Evolutionary conservation across 495 filamentous ascomycete genomes (phyloP), one percentile per base, ranked within the genome.

Genomic region (Pseudoneurospora amorphoporcata): DNA sequence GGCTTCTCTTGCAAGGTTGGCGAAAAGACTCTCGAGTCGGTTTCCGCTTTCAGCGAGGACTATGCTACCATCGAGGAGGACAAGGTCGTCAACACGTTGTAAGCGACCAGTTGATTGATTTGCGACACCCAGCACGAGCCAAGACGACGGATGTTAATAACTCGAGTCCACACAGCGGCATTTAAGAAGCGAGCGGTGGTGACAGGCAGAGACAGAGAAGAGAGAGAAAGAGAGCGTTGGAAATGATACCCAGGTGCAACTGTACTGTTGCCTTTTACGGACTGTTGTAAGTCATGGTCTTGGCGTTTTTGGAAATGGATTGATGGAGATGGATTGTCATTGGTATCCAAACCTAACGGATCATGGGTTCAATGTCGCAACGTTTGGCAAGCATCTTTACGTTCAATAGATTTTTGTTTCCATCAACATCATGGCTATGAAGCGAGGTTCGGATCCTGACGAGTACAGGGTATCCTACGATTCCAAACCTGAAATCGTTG

Each of bases 1-100:
- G 93, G 90, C 23, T 97, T 95, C 78, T 89, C 92, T 53, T 91
- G 90, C 58, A 90, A 91, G 73, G 88, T 89, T 68, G 88, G 92
- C 3, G 86, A 85, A 37, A 88, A 89, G 73, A 86, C 88, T n/a
- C 80, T 97, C 43, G 85, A 92, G 72, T 87, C 85, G 7, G 86
- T 97, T n/a, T 86, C 90, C 69, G 86, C 88, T 0, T 84, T 87
- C 82, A 90, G 91, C 39, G 78, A 89, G 70, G 91, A 91, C 79
- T 83, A 88, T 53, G 89, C 91, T 1, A 79, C 86, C 10, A 89
- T 97, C 69, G 94, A 97, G 78, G 91, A 94, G 74, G 93, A 97
- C 76, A 82, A 90, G 76, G 79, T 90, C 37, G 89, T 93, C 61
- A 77, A 72, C 39, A 61, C 75, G 14, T 45, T 72, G 19, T 74